Conservation (phyloP, 768 basidiomycete genomes). For the Collybiopsis luxurians region DNA sequence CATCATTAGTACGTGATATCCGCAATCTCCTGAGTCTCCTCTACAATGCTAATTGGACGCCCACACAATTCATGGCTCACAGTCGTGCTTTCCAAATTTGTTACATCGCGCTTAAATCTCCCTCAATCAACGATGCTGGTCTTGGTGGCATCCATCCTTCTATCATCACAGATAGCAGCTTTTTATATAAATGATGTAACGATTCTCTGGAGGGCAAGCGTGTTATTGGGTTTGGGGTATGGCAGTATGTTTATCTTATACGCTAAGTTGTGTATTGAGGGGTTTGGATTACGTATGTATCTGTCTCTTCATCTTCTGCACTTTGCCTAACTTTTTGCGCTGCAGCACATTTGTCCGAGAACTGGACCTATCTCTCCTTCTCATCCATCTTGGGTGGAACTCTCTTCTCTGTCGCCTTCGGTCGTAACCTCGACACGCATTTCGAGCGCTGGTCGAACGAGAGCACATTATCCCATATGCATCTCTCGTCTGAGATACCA, state of each 20-base stretch:
- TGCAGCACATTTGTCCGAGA: conserved; percentile 74
- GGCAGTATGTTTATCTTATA: conserved; percentile 70
- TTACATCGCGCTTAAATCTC: conserved; percentile 50
- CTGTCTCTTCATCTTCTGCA: background rate
- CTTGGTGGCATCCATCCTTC: conserved; percentile 63
- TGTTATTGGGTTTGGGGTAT: conserved; percentile 62
- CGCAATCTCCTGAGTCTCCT: background rate
- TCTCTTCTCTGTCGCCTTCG: conserved; percentile 51
- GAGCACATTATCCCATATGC: background rate
- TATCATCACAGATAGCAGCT: conserved; percentile 68
- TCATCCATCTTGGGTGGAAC: conserved; percentile 80
- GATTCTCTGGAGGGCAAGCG: conserved; percentile 62
- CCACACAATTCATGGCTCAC: background rate
- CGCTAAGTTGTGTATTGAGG: conserved; percentile 80
- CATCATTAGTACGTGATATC: conserved; percentile 53
- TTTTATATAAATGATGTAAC: conserved; percentile 53
- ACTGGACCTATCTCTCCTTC: conserved; percentile 78
- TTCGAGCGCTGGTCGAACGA: conserved; percentile 21
- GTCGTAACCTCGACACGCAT: conserved; percentile 72
- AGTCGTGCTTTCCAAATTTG: conserved; percentile 71
- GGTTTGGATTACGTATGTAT: conserved; percentile 82
- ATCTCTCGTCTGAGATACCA: background rate
- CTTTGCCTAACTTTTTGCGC: background rate
- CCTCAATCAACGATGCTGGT: conserved; percentile 72
- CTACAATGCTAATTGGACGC: background rate